phyloP scores from a whole-genome alignment of 148 eudicot species.

The Camellia granthamiana region DNA sequence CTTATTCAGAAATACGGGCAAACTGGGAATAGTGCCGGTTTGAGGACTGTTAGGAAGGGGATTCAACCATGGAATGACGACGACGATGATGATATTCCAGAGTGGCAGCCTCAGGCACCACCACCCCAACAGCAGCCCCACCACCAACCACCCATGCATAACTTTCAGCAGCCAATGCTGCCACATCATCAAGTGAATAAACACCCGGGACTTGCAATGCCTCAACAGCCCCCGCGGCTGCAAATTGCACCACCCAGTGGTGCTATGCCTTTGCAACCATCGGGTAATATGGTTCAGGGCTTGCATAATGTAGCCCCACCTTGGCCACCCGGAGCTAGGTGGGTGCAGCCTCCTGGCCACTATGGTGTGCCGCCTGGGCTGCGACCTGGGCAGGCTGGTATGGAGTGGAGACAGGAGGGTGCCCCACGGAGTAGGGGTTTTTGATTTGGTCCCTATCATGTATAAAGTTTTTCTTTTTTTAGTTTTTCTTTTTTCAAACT shows the following conservation, averaged over 20 bases:
- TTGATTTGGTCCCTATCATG: conserved; percentile 14
- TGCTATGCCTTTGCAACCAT: conserved; percentile 30
- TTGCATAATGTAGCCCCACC: neutral
- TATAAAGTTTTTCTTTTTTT: neutral
- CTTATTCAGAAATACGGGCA: conserved; percentile 82
- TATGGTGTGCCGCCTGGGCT: conserved; percentile 10
- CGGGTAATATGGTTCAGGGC: conserved; percentile 13
- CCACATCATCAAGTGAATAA: conserved; percentile 24
- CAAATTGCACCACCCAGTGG: neutral
- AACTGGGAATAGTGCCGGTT: conserved; percentile 22
- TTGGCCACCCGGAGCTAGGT: conserved; percentile 32
- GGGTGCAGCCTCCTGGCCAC: conserved; percentile 26
- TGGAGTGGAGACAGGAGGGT: conserved; percentile 31
- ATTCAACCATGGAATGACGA: conserved; percentile 67
- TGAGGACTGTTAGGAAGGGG: conserved; percentile 24
- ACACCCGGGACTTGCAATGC: neutral
- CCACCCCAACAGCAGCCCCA: conserved; percentile 10
- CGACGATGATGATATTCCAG: conserved; percentile 85
- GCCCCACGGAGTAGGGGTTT: conserved; percentile 32
- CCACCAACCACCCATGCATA: neutral
- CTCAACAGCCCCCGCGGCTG: neutral
- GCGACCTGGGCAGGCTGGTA: conserved; percentile 19
- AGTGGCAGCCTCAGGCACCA: conserved; percentile 70
- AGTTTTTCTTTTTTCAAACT: too few species aligned
- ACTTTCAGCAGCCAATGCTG: conserved; percentile 21